These are phyloP conservation scores for Piloderma croceum DNA, from an alignment of 768 basidiomycete species.

Conservation along the genomic window DNA sequence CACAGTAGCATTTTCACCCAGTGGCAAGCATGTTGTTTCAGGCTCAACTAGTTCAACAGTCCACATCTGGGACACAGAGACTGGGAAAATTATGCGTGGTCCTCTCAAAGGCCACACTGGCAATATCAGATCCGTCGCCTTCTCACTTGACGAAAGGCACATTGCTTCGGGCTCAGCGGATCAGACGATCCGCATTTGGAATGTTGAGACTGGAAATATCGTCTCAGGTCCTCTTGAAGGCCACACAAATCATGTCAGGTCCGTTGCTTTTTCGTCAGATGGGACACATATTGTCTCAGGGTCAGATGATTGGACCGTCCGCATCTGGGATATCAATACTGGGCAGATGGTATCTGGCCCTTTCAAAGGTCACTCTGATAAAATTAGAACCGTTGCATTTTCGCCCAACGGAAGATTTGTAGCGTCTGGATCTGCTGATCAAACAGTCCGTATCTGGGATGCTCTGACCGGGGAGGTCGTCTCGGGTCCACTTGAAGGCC, in stretches of 20 bases:
- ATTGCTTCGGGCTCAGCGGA: conserved; percentile 4
- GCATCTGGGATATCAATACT: no score
- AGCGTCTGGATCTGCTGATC: background rate
- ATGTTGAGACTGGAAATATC: no score
- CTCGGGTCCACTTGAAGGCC: background rate
- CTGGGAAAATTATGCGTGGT: conserved; percentile 23
- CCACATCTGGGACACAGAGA: conserved; percentile 12
- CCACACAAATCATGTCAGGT: no score
- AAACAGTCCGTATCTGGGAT: conserved; percentile 4
- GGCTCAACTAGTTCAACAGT: conserved; percentile 29
- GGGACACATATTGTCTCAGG: no score
- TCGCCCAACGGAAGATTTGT: conserved; percentile 2
- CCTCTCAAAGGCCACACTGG: conserved; percentile 3
- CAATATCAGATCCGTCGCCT: conserved; percentile 1
- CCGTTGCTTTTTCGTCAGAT: no score
- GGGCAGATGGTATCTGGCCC: no score
- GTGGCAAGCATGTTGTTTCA: conserved; percentile 37
- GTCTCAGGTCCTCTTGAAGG: no score
- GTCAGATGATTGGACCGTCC: no score
- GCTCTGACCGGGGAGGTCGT: background rate
- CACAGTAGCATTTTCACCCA: conserved; percentile 29
- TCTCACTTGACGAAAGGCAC: conserved; percentile 4
- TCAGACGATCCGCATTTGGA: conserved; percentile 4
- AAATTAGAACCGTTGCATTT: no score
- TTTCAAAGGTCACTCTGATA: no score